A percentile compares a stretch with the other conserved stretches of the same genome.
Conservation (phyloP, 2,329 filamentous ascomycete species). For the Colletotrichum euphorbiae region DNA sequence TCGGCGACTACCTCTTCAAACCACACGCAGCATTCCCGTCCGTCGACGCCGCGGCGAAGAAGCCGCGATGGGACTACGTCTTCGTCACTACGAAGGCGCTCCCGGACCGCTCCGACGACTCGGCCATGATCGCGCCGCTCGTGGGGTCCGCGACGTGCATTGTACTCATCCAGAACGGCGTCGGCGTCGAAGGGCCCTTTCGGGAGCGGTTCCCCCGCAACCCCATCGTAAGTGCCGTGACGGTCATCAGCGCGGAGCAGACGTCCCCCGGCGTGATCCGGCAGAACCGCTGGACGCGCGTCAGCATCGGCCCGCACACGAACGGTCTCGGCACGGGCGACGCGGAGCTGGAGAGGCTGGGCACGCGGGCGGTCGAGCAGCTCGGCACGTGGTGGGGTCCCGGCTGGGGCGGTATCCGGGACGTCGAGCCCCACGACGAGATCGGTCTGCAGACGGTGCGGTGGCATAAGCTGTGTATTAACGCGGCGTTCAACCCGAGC, state of each 20-base stretch:
- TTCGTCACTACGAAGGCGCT: constrained; percentile 78
- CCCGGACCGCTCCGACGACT: constrained; percentile 72
- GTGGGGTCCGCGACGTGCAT: constrained; percentile 67
- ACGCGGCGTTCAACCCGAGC: constrained; percentile 79
- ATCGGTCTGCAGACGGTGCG: constrained; percentile 75
- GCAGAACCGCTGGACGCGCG: constrained; percentile 80
- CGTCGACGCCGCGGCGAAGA: constrained; percentile 62
- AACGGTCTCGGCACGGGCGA: constrained; percentile 57
- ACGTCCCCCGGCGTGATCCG: constrained; percentile 70
- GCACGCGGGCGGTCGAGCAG: constrained; percentile 56
- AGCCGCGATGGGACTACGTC: constrained; percentile 65
- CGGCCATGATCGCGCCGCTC: constrained; percentile 69
- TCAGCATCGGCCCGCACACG: constrained; percentile 75
- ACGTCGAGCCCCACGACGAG: constrained; percentile 73
- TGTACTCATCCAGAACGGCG: constrained; percentile 77
- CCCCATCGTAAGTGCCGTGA: constrained; percentile 75
- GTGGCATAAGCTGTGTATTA: constrained; percentile 84
- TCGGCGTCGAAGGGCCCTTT: constrained; percentile 78
- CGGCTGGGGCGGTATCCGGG: constrained; percentile 69
- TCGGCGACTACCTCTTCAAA: constrained; percentile 74
- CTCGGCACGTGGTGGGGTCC: constrained; percentile 65
- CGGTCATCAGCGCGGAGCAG: constrained; percentile 76
- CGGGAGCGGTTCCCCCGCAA: constrained; percentile 68
- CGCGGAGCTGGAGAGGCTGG: constrained; percentile 48
- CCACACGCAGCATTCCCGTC: constrained; percentile 73